A percentile compares a stretch with the other conserved stretches of the same genome.
These are phyloP conservation scores for Coemansia sp. DNA, from an alignment of 192 early-diverging fungal genomes.

Conservation along the genomic window DNA sequence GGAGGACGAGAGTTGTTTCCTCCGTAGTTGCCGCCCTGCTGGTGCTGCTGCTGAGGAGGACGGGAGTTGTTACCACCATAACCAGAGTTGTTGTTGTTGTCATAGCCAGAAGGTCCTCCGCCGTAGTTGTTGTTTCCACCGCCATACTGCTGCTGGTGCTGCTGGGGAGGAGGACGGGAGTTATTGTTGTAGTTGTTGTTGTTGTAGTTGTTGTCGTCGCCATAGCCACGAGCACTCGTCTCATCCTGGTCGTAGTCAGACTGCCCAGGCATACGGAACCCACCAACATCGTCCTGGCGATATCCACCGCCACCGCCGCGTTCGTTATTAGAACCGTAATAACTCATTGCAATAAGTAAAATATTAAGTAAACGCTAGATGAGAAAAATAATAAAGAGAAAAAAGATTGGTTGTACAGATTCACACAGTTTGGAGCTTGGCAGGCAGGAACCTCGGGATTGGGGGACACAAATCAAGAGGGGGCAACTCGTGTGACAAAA, in stretches of 20 bases:
- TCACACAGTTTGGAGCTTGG: background rate
- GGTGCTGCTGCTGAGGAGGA: conserved; percentile 6
- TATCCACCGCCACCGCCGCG: background rate
- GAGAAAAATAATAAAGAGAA: background rate
- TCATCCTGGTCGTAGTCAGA: background rate
- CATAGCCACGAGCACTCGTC: background rate
- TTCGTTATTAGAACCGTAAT: conserved; percentile 12
- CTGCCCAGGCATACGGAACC: conserved; percentile 10
- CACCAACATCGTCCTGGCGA: background rate
- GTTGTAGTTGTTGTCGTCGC: conserved; percentile 8
- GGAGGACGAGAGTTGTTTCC: conserved; percentile 4
- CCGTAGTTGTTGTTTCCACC: no score
- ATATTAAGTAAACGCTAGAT: conserved; percentile 4
- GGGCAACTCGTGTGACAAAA: no score
- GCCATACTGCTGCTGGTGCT: conserved; percentile 4
- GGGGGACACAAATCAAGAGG: background rate
- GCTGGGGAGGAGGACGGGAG: conserved; percentile 1
- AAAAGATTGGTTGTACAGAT: background rate
- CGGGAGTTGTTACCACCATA: conserved; percentile 1
- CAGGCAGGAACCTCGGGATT: background rate
- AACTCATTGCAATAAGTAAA: conserved; percentile 13
- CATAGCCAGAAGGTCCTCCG: background rate
- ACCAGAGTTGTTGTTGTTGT: background rate
- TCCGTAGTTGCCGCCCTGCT: conserved; percentile 1
- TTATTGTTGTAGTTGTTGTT: background rate